Evolutionary conservation across 2,329 filamentous ascomycete genomes (phyloP).

Genomic region (Trichoderma arundinaceum): DNA sequence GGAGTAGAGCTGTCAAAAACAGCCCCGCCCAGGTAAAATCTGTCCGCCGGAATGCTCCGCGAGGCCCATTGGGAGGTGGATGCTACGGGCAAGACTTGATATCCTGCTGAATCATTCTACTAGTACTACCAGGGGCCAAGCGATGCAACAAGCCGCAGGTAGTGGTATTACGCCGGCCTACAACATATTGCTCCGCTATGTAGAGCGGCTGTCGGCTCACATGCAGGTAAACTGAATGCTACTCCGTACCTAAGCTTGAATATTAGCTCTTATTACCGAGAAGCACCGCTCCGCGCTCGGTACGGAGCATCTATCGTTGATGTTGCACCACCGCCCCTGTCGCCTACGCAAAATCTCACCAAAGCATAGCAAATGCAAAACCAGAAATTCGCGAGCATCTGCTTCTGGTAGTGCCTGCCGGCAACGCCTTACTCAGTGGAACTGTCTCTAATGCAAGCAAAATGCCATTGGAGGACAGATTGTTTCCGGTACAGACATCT

Average conservation of each 20-base stretch:
- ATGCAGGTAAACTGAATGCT: constrained; percentile 4
- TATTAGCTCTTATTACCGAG: constrained; percentile 21
- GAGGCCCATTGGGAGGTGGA: background rate
- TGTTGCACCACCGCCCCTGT: constrained; percentile 16
- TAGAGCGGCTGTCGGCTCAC: background rate
- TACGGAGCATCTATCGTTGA: constrained; percentile 9
- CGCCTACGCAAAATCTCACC: constrained; percentile 2
- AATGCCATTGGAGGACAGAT: background rate
- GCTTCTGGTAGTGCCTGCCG: background rate
- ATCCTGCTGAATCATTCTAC: background rate
- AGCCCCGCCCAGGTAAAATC: constrained; percentile 2
- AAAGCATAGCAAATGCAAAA: background rate
- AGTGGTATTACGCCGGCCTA: background rate
- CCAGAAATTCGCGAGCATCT: background rate
- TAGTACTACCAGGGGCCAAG: background rate
- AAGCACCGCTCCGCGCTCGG: background rate
- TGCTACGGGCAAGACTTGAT: background rate
- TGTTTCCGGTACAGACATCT: too few relatives aligned
- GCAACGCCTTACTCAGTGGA: background rate
- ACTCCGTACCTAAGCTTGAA: constrained; percentile 12
- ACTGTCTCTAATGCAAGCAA: background rate
- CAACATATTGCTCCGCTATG: background rate
- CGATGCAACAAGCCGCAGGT: constrained; percentile 2
- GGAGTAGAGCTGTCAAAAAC: background rate
- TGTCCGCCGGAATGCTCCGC: constrained; percentile 9